Evolutionary conservation across 1,139 yeast genomes (phyloP), one percentile per base, ranked within the genome.

Genomic region (Yamadazyma dushanensis): DNA sequence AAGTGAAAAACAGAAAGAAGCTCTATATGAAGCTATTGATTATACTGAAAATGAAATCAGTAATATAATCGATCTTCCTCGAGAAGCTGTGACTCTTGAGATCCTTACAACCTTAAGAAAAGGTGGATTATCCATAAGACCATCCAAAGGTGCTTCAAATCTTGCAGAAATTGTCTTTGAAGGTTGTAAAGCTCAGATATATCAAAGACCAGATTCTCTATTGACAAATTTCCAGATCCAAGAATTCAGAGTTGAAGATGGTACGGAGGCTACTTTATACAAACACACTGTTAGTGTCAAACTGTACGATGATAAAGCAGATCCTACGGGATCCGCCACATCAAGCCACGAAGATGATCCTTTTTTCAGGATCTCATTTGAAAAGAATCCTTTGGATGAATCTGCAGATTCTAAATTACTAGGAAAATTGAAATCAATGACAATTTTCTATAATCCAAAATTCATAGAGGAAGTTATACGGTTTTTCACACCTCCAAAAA

Each of bases 21-120:
- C 94, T 37, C 70, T 92, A 11, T 90, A 88, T 54, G 96, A 88
- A 43, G 95, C 97, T 0, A 92, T 94, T 45, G 99, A 90, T 43
- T 90, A 84, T 63, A 87, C 89, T 50, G 96, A 89, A 43, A 66
- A 76, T 19, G 73, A 75, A 0, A 51, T 77, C 0, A 46, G 69
- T 0, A 76, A 76, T 11, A 62, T 81, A 1, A 65, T 83, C 9
- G 84, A 83, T 44, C 54, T 85, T 2, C 96, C 97, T 0, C 73
- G 79, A 35, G 94, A 89, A 42, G 70, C 89, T 26, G 78, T 84
- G 3, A 78, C 76, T 16, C 50, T 85, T 42, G 85, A 84, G 44
- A 56, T 90, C 3, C 72, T 77, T 20, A 81, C 95, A 16, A 67
- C 82, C 8, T 73, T 92, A 46, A 73, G 80, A 31, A 78, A 77